phyloP scores from a whole-genome alignment of 2,329 filamentous ascomycete species.

The Didymella exigua region DNA sequence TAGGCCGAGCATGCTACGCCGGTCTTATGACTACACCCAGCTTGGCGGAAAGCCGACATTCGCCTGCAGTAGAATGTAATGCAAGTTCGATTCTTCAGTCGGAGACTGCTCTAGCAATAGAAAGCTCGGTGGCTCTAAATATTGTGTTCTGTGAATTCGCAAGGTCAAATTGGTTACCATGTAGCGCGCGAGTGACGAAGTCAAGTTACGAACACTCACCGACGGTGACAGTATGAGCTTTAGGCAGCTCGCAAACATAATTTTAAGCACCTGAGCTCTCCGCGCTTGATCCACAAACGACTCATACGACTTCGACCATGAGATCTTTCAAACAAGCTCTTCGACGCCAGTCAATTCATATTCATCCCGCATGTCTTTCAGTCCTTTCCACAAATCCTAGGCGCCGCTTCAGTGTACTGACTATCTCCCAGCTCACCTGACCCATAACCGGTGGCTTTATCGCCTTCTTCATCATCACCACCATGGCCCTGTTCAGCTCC shows the following conservation, averaged over 20 bases:
- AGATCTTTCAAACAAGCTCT: not conserved
- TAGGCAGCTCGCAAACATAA: not conserved
- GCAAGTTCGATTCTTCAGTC: too few species aligned
- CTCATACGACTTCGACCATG: not conserved
- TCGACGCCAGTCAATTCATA: not conserved
- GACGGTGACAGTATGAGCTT: not conserved
- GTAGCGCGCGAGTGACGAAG: not conserved
- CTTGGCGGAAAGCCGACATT: not conserved
- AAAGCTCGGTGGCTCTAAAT: not conserved
- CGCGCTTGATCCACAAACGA: not conserved
- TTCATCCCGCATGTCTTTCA: not conserved
- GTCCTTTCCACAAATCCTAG: too few species aligned
- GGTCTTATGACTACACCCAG: not conserved
- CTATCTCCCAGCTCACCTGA: not conserved
- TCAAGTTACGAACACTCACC: not conserved
- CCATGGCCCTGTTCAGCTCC: not conserved
- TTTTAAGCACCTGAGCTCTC: not conserved
- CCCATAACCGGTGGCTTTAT: not conserved
- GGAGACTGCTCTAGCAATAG: not conserved
- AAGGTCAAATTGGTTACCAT: not conserved
- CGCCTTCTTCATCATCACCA: not conserved
- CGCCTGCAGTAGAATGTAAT: not conserved
- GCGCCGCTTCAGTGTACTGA: not conserved
- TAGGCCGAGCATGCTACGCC: not conserved
- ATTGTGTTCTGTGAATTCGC: not conserved